Conservation (phyloP, 768 basidiomycete genomes). For the Mycena alexandri region DNA sequence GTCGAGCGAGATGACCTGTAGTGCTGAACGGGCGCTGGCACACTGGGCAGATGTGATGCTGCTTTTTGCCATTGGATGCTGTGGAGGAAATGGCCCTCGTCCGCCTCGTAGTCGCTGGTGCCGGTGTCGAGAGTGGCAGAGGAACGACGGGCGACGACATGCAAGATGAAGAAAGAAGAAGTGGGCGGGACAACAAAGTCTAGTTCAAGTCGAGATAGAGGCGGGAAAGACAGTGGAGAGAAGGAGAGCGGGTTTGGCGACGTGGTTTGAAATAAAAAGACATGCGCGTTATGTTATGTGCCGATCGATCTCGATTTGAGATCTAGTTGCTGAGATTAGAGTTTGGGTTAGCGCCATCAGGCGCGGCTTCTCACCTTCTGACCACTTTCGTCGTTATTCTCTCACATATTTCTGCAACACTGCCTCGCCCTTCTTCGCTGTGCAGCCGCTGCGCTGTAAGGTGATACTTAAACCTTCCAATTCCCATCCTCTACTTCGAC, state of each 20-base stretch:
- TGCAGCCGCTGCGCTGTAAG: no score
- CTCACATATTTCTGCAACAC: no score
- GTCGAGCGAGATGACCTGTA: constrained; percentile 89
- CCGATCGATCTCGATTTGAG: constrained; percentile 10
- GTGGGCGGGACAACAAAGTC: no score
- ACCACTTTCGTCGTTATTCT: background rate
- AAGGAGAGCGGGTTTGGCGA: background rate
- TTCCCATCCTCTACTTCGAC: no score
- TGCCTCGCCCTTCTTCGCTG: no score
- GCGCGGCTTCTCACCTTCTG: background rate
- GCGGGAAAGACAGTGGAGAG: no score
- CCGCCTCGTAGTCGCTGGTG: background rate
- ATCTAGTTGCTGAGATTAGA: constrained; percentile 19
- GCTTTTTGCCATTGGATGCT: background rate
- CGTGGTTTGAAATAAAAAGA: constrained; percentile 13
- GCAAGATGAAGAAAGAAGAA: no score
- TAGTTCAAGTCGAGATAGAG: background rate
- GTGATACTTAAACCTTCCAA: no score
- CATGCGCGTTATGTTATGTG: constrained; percentile 1
- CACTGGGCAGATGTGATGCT: constrained; percentile 63
- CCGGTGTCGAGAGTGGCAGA: no score
- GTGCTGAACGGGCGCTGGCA: constrained; percentile 90
- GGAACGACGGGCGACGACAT: background rate
- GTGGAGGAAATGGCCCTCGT: background rate
- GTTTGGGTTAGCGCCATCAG: constrained; percentile 13